These are phyloP conservation scores for Pichia rugopelliculosa DNA, from an alignment of 805 yeast genomes.

Conservation along the genomic window DNA sequence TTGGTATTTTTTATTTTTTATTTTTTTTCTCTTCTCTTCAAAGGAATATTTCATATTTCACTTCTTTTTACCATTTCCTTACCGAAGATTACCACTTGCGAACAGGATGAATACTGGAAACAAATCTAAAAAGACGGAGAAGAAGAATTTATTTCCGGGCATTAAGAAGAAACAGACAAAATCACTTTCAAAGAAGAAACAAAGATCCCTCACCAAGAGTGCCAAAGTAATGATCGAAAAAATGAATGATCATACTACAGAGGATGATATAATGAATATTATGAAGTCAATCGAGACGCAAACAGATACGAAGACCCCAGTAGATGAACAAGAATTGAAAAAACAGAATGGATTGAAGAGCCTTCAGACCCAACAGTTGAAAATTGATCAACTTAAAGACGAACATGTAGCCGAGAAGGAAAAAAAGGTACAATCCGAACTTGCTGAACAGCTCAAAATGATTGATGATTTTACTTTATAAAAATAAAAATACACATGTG, in stretches of 20 bases:
- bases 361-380: conserved; percentile 35
- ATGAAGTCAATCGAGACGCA: conserved; percentile 11
- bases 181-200: conserved; percentile 17
- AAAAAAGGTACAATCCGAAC: conserved; percentile 33
- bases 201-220: conserved; percentile 18
- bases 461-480: conserved; percentile 36
- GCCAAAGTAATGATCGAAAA: conserved; percentile 22
- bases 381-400: conserved; percentile 32
- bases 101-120: not conserved
- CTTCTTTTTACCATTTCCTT: not conserved
- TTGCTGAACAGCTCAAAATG: conserved; percentile 40
- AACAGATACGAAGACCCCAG: conserved; percentile 10
- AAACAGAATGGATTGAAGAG: conserved; percentile 25
- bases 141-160: not conserved
- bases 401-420: conserved; percentile 18
- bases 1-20: no score
- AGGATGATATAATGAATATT: conserved; percentile 18
- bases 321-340: not conserved
- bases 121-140: not conserved
- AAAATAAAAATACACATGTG: no score
- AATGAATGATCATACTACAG: conserved; percentile 20
- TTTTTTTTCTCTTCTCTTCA: no score
- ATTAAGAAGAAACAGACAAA: conserved; percentile 3
- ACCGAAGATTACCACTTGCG: not conserved
- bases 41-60: no score